Evolutionary conservation across 371 early-diverging fungal species (phyloP).

Genomic region (Mucor racemosus): DNA sequence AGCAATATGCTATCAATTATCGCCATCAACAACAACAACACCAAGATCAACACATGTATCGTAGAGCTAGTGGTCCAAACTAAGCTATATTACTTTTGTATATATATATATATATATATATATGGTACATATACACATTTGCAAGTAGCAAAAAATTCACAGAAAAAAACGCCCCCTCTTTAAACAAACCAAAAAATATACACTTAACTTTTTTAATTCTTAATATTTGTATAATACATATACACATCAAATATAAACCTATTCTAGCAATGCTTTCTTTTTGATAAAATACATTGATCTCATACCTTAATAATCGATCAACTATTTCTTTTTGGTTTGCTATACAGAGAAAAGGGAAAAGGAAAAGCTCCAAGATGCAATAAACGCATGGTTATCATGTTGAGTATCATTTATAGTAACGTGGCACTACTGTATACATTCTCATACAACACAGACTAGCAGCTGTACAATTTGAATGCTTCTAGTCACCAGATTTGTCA

Average conservation of each 20-base stretch:
- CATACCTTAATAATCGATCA: not conserved
- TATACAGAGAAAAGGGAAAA: not conserved
- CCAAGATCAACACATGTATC: conserved; percentile 19
- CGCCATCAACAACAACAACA: conserved; percentile 3
- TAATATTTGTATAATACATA: conserved; percentile 1
- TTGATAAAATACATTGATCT: not conserved
- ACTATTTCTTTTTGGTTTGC: not conserved
- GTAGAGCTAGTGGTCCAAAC: conserved; percentile 31
- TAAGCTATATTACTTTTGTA: conserved; percentile 10
- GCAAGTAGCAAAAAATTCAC: not conserved
- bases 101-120: not conserved
- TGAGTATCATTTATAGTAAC: not conserved
- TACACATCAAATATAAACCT: conserved; percentile 1
- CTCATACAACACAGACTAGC: not conserved
- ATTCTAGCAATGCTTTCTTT: no score
- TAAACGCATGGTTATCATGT: conserved; percentile 1
- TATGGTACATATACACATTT: not conserved
- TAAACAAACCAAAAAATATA: not conserved
- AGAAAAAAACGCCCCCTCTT: not conserved
- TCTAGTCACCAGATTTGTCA: not conserved
- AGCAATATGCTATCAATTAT: conserved; percentile 5
- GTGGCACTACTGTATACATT: not conserved
- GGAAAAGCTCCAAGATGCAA: not conserved
- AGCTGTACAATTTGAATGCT: no score
- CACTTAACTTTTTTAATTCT: not conserved